Evolutionary conservation across 176 grass and related monocot genomes (phyloP), one percentile per base, ranked within the genome.

Genomic region (Thalia dealbata): DNA sequence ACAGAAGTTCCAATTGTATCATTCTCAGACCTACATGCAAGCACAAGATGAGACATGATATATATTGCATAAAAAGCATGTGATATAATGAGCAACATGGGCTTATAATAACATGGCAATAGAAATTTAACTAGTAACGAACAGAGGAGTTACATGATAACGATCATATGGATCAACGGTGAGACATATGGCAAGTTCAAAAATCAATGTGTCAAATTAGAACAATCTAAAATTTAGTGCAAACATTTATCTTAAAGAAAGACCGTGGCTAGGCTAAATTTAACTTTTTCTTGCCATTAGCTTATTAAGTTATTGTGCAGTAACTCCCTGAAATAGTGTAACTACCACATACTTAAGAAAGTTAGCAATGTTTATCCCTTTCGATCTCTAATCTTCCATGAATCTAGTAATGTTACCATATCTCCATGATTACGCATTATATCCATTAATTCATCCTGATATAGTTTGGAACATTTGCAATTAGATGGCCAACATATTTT

Each of bases 1-100:
- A 99, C 63, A 88, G 71, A 86, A 78, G 90, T 99, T 63, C 90
- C 95, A 54, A 99, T 84, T 3, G 95, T 99, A 46, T 93, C 95
- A 88, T 99, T 93, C 61, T 99, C 95, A 50, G 95, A 99, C 81
- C 95, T 99, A 78, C 7, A 72, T 9, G 21, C 50, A 43, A 50
- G 11, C 42, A 52, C 50, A 24, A 45, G 10, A 44, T 16, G 35
- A 24, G 28, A 75, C 1, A 75, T 61, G 29, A 63, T 63, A 13
- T 14, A 27, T 28, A 7, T 24, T 28, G 2, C 14, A 0, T 41
- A 67, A 15, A 38, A 41, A 67, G 3, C 30, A n/a, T 67, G 30
- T 24, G 7, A 41, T 26, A 35, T 58, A n/a, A 58, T 23, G 19
- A 58, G 54, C 6, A 19, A 23, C 21, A 19, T 23, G 7, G 16